These are phyloP conservation scores for Fusarium lyarnte DNA, from an alignment of 2,329 filamentous ascomycete species.

Conservation along the genomic window DNA sequence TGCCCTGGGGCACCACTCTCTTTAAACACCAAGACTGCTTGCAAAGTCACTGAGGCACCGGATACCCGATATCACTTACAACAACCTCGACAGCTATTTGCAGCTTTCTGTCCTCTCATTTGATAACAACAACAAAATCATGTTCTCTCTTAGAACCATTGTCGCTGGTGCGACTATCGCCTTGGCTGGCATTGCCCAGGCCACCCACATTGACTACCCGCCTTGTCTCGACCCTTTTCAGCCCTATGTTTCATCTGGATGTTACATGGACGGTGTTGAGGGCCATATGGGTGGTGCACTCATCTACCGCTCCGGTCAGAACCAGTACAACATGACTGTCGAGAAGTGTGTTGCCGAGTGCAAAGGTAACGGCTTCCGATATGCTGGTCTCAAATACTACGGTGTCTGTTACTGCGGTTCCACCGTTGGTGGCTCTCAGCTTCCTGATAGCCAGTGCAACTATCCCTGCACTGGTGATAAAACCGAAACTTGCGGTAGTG, in stretches of 20 bases:
- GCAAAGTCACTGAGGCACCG: conserved; percentile 13
- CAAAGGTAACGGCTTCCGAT: conserved; percentile 62
- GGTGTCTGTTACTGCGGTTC: conserved; percentile 64
- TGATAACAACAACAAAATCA: conserved; percentile 17
- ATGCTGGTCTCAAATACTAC: conserved; percentile 62
- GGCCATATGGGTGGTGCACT: conserved; percentile 51
- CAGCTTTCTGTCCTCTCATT: conserved; percentile 27
- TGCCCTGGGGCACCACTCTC: conserved; percentile 35
- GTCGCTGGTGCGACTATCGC: conserved; percentile 52
- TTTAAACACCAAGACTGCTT: conserved; percentile 26
- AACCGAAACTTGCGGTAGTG: conserved; percentile 58
- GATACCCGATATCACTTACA: conserved; percentile 2
- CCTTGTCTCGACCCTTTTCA: conserved; percentile 56
- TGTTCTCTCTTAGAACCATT: conserved; percentile 41
- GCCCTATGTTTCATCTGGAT: conserved; percentile 60
- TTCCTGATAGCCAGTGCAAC: conserved; percentile 65
- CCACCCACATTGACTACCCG: conserved; percentile 56
- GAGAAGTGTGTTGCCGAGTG: conserved; percentile 59
- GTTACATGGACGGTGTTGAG: conserved; percentile 52
- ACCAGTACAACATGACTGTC: conserved; percentile 55
- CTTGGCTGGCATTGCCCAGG: conserved; percentile 50
- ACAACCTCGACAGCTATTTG: conserved; percentile 13
- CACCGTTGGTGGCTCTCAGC: conserved; percentile 61
- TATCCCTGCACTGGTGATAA: conserved; percentile 62
- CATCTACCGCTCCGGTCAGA: conserved; percentile 53